Conservation (phyloP, 1,284 basidiomycete genomes). For the Taiwanofungus camphoratus region DNA sequence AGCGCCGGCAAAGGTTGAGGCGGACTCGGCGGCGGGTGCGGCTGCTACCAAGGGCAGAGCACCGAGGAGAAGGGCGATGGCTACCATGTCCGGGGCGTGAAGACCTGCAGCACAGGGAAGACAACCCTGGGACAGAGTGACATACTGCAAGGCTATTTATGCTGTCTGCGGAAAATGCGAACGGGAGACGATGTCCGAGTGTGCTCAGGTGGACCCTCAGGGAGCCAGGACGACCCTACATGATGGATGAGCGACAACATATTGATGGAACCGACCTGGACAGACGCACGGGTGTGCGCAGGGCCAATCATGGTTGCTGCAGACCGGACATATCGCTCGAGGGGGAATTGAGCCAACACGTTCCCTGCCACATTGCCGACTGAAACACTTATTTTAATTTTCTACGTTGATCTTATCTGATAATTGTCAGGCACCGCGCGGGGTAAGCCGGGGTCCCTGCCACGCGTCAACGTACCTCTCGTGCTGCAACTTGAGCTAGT, state of each 20-base stretch:
- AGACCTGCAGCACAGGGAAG: background rate
- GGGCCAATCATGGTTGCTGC: constrained; percentile 4
- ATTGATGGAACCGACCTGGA: no score
- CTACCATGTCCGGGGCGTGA: background rate
- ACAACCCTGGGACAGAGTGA: background rate
- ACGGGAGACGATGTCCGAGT: background rate
- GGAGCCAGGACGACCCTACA: background rate
- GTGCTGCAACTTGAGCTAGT: no score
- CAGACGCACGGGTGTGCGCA: constrained; percentile 3
- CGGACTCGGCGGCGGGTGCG: constrained; percentile 7
- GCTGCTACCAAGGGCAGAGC: constrained; percentile 3
- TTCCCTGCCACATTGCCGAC: background rate
- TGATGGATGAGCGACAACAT: no score
- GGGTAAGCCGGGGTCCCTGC: no score
- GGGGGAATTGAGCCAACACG: background rate
- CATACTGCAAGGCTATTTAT: constrained; percentile 4
- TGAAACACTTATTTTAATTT: no score
- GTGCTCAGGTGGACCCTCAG: background rate
- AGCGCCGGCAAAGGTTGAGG: constrained; percentile 24
- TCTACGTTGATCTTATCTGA: no score
- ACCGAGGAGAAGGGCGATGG: constrained; percentile 6
- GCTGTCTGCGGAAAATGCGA: background rate
- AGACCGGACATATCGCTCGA: background rate
- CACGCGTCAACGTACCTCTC: no score
- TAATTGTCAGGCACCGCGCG: no score